Evolutionary conservation across 129 eudicot genomes (phyloP), one percentile per base, ranked within the genome.

Genomic region (Flaveria trinervia): DNA sequence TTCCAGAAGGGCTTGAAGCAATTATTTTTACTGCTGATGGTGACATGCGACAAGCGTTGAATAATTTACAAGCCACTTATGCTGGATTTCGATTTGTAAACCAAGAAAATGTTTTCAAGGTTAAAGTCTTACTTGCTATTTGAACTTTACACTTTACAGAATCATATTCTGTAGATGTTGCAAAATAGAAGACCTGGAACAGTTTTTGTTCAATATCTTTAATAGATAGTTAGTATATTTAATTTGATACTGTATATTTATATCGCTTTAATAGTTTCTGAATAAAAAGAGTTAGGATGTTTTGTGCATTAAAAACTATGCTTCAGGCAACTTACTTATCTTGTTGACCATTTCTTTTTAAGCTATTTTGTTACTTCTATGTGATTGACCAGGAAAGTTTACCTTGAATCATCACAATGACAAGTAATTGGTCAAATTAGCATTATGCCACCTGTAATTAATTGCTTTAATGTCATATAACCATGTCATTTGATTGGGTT

Each of bases 81-180:
- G 92, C 92, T 87, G 99, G 99, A 60, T 94, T 94, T 61, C 96
- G 97, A 48, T 91, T 94, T 46, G 92, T 94, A 45, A 94, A 89
- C 79, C 99, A 91, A 85, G 96, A 94, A 86, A 94, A 94, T 68
- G 99, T 94, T 57, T 30, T 94, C 87, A 94, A 94, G 97, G 99
- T 94, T 49, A 43, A 75, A 22, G 14, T 23, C 17, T 4, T 22
- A 15, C 33, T 9, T 69, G 45, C 26, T 51, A 3, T 66, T 54
- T 52, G 4, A 72, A 65, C 49, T 26, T 45, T 70, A 6, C 39
- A n/a, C 49, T 26, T 45, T 70, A 6, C n/a, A n/a, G 28, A 65
- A 65, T 13, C 26, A 65, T 52, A 12, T 52, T 4, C 68, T 62
- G 4, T 62, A 62, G 45, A 14, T 9, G 22, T 28, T 28, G 68